Evolutionary conservation across 805 yeast species (phyloP).

Genomic region (Candida cerambycidarum): DNA sequence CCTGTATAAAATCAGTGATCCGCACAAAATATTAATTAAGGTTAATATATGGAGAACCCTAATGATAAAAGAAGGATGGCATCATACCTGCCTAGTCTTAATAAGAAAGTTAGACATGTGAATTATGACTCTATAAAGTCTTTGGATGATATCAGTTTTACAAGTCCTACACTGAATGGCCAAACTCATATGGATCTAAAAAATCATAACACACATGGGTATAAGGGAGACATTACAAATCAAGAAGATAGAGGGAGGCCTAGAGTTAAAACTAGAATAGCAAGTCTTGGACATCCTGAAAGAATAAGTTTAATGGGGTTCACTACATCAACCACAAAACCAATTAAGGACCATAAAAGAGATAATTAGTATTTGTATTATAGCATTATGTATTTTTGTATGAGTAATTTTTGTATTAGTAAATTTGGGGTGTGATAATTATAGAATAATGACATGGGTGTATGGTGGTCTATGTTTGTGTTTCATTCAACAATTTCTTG

Average conservation of each 20-base stretch:
- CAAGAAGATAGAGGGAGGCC: slow-evolving; percentile 24
- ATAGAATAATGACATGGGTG: no score
- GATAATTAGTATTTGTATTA: slow-evolving; percentile 43
- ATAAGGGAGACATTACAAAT: neutral
- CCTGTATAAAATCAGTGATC: slow-evolving; percentile 1
- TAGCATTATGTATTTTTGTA: slow-evolving; percentile 30
- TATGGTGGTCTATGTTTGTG: no score
- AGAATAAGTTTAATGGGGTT: slow-evolving; percentile 59
- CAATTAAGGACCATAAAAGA: slow-evolving; percentile 52
- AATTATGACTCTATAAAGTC: neutral
- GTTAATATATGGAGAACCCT: neutral
- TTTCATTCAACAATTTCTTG: slow-evolving; percentile 32
- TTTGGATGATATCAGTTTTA: neutral
- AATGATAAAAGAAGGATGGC: slow-evolving; percentile 1
- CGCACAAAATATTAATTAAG: slow-evolving; percentile 2
- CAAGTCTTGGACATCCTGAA: slow-evolving; percentile 20
- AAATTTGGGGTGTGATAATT: no score
- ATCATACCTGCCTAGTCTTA: neutral
- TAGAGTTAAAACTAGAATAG: slow-evolving; percentile 22
- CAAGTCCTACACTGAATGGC: neutral
- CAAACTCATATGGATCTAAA: neutral
- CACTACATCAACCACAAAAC: slow-evolving; percentile 53
- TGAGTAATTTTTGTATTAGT: no score
- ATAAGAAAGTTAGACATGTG: neutral
- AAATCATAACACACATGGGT: slow-evolving; percentile 1